Evolutionary conservation across 2,329 filamentous ascomycete genomes (phyloP).

Genomic region (Leptoxyphium fumago): DNA sequence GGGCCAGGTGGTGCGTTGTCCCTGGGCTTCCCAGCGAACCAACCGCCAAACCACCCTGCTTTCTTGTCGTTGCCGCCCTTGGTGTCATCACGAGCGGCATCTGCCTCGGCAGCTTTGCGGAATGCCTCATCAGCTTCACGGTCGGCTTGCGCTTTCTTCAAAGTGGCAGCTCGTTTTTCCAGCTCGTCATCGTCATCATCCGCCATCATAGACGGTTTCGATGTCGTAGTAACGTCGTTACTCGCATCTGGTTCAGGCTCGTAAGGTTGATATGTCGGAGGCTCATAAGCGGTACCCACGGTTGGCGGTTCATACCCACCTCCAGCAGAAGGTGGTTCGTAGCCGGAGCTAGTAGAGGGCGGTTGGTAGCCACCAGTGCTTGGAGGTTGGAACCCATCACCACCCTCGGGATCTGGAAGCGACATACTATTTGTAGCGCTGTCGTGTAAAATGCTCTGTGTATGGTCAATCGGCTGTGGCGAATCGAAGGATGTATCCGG

Average conservation of each 20-base stretch:
- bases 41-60: slow-evolving; percentile 64
- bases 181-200: slow-evolving; percentile 60
- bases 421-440: not conserved
- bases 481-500: not conserved
- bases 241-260: slow-evolving; percentile 35
- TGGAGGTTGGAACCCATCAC: slow-evolving; percentile 1
- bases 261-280: slow-evolving; percentile 34
- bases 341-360: slow-evolving; percentile 32
- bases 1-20: slow-evolving; percentile 38
- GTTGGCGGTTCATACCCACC: slow-evolving; percentile 43
- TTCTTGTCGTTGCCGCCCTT: slow-evolving; percentile 33
- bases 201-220: slow-evolving; percentile 53
- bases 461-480: not conserved
- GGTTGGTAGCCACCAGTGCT: slow-evolving; percentile 36
- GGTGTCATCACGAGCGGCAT: slow-evolving; percentile 48
- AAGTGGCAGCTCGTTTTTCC: slow-evolving; percentile 33
- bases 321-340: slow-evolving; percentile 23
- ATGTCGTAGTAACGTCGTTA: slow-evolving; percentile 30
- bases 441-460: not conserved
- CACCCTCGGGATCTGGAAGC: not conserved
- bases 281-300: slow-evolving; percentile 36
- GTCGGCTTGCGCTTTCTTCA: slow-evolving; percentile 38
- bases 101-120: slow-evolving; percentile 61
- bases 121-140: slow-evolving; percentile 74
- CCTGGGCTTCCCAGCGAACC: slow-evolving; percentile 53